Conservation (phyloP, 768 basidiomycete species). For the Suillus placidus region DNA sequence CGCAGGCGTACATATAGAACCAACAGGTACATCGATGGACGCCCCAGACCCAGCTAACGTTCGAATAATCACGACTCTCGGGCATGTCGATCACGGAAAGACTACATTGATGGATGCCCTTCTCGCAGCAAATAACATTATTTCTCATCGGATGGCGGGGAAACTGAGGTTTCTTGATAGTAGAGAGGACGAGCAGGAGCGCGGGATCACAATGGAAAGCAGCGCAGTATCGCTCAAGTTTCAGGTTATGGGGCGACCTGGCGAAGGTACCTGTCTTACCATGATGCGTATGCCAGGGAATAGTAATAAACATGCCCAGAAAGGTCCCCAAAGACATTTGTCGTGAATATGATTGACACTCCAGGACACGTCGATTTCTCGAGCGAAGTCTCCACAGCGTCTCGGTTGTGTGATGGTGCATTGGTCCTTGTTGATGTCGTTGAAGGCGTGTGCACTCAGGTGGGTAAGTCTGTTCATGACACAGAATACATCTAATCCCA, state of each 20-base stretch:
- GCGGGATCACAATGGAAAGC: conserved; percentile 99
- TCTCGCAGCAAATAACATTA: conserved; percentile 96
- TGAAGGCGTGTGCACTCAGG: conserved; percentile 98
- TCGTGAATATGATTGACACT: conserved; percentile 96
- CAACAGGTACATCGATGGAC: conserved; percentile 12
- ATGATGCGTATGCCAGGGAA: conserved; percentile 15
- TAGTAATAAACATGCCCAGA: conserved; percentile 48
- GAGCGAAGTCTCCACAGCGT: conserved; percentile 94
- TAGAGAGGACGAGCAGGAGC: conserved; percentile 94
- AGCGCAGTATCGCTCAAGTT: conserved; percentile 92
- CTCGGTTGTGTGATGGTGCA: conserved; percentile 92
- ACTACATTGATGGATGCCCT: conserved; percentile 94
- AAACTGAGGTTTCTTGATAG: conserved; percentile 96
- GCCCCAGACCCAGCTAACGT: conserved; percentile 47
- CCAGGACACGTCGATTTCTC: conserved; percentile 99
- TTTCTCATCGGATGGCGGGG: conserved; percentile 91
- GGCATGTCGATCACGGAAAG: conserved; percentile 96
- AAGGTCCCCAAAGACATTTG: conserved; percentile 66
- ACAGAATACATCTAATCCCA: neutral
- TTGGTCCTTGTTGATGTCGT: conserved; percentile 95
- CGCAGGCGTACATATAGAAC: neutral
- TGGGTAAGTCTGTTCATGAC: conserved; percentile 37
- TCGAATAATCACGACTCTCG: conserved; percentile 82
- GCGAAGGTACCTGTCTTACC: conserved; percentile 56
- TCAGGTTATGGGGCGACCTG: conserved; percentile 65